These are phyloP conservation scores for Alternaria sp. DNA, from an alignment of 2,329 filamentous ascomycete genomes.

Conservation along the genomic window DNA sequence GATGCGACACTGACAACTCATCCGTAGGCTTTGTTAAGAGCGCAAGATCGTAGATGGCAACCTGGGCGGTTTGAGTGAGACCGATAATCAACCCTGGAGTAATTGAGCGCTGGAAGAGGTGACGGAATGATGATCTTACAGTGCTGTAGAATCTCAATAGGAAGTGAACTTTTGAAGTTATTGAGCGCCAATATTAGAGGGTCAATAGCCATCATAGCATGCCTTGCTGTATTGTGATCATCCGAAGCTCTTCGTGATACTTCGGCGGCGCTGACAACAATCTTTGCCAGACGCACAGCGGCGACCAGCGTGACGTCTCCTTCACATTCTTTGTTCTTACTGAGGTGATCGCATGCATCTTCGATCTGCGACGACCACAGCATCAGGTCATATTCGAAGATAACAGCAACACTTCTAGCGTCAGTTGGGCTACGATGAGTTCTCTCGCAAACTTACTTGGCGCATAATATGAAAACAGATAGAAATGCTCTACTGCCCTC, in stretches of 20 bases:
- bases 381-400: conserved; percentile 53
- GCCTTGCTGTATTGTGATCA: conserved; percentile 9
- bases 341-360: conserved; percentile 59
- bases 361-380: conserved; percentile 66
- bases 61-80: conserved; percentile 18
- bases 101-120: neutral
- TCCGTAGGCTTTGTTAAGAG: neutral
- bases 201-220: conserved; percentile 20
- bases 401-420: conserved; percentile 24
- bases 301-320: conserved; percentile 59
- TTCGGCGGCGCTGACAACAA: conserved; percentile 29
- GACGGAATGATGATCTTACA: conserved; percentile 6
- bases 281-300: conserved; percentile 45
- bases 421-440: neutral
- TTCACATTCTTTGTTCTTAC: conserved; percentile 54
- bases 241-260: conserved; percentile 28
- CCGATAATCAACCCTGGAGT: conserved; percentile 13
- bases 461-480: conserved; percentile 55
- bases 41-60: conserved; percentile 24
- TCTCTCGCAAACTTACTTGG: conserved; percentile 35
- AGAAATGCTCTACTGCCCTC: conserved; percentile 60
- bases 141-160: conserved; percentile 13
- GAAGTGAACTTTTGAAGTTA: conserved; percentile 11
- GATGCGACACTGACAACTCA: neutral
- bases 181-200: conserved; percentile 17